Evolutionary conservation across 1,284 basidiomycete species (phyloP), one percentile per base, ranked within the genome.

Genomic region (Kwoniella shivajii): DNA sequence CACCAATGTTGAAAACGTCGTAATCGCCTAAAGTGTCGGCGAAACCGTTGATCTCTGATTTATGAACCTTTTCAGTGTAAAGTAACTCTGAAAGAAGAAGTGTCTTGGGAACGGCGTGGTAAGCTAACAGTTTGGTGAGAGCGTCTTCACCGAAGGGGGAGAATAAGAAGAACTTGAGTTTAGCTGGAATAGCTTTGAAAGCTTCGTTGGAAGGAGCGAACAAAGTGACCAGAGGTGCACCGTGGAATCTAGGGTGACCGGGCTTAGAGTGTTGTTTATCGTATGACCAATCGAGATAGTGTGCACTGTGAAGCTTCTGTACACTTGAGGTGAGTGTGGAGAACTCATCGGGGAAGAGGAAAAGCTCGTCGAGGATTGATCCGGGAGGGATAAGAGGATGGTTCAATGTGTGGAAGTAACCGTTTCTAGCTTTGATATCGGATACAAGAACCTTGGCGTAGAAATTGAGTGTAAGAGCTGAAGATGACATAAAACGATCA

Each of bases 141-240:
- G 79, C 82, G 36, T 71, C 75, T 46, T 77, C 75, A 6, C 88
- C 88, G 54, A 84, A 84, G 1, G 85, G 85, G 7, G 86, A 87
- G 77, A 89, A 88, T 52, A 89, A 80, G 80, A 82, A 89, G 33
- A 80, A 66, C 55, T 79, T 80, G 43, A 89, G 80, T 50, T 80
- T 82, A 37, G 61, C 69, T 0, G 88, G 88, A 22, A 89, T 79
- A 9, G 69, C 74, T 27, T 77, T 65, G 74, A 88, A 89, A 2
- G 88, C 88, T 7, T 70, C 71, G 69, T 88, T 88, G 47, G 81
- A 81, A 0, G 87, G 88, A 1, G 83, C 84, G 67, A 89, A 88
- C 39, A 84, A 62, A 0, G 88, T 88, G 10, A 84, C 80, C 7
- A 84, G 78, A 0, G 80, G 72, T 11, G 81, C 71, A 9, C 88